Conservation (phyloP, 352 stramenopile species). For the Pythium pyrilobum region DNA sequence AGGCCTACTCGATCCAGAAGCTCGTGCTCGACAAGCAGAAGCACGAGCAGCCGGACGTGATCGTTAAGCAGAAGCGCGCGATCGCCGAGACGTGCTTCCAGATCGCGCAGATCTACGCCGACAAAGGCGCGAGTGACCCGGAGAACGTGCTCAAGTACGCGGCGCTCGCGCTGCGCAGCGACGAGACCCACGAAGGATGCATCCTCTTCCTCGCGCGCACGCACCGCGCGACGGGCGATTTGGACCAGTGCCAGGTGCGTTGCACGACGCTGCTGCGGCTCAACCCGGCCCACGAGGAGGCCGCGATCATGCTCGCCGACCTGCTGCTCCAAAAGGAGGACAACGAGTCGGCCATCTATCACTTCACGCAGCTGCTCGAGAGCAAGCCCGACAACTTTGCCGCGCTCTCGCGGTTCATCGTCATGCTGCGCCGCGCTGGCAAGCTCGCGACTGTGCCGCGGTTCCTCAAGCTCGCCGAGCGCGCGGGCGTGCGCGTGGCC, state of each 20-base stretch:
- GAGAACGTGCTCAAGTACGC: conserved; percentile 82
- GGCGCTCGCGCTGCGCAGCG: conserved; percentile 62
- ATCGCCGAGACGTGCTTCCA: conserved; percentile 84
- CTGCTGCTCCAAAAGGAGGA: conserved; percentile 87
- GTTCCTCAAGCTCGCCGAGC: conserved; percentile 85
- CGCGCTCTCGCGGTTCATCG: conserved; percentile 84
- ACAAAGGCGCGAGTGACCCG: conserved; percentile 20
- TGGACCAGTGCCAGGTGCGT: conserved; percentile 83
- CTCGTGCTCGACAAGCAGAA: conserved; percentile 78
- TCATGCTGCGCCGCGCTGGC: conserved; percentile 81
- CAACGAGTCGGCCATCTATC: conserved; percentile 83
- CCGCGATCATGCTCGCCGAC: conserved; percentile 89
- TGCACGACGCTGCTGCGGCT: conserved; percentile 79
- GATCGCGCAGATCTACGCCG: conserved; percentile 68
- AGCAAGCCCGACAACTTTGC: conserved; percentile 88
- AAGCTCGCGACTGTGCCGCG: conserved; percentile 65
- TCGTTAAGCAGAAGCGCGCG: conserved; percentile 60
- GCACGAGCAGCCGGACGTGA: conserved; percentile 74
- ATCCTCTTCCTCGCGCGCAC: conserved; percentile 81
- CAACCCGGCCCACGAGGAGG: conserved; percentile 80
- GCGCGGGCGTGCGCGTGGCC: conserved; percentile 49
- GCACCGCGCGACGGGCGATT: conserved; percentile 62
- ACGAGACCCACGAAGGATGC: conserved; percentile 78
- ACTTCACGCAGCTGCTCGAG: conserved; percentile 88
- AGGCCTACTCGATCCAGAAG: conserved; percentile 83